Evolutionary conservation across 139 green algal species (phyloP), one percentile per base, ranked within the genome.

Genomic region (Microglena sp.): DNA sequence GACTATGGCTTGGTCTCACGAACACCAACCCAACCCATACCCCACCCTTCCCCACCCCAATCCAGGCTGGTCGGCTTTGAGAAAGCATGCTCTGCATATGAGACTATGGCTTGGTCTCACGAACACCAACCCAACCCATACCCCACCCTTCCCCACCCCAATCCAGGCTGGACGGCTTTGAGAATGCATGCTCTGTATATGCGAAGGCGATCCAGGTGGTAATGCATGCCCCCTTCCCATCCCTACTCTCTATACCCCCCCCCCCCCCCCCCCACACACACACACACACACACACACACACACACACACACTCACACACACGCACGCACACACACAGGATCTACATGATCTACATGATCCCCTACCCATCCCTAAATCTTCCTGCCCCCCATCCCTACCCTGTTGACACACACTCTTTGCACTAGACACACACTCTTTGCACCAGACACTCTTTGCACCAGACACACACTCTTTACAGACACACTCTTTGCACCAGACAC

Each of bases 131-230:
- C 40, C 40, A 18, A 50, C 40, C 40, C 40, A 11, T 18, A 46
- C 73, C 21, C 72, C 65, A n/a, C n/a, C n/a, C n/a, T n/a, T n/a
- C n/a, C n/a, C n/a, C n/a, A n/a, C n/a, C n/a, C n/a, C n/a, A n/a
- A n/a, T n/a, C n/a, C n/a, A n/a, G n/a, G 64, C 77, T 92, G 53
- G 76, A 85, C 24, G 86, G 90, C 67, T 64, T 81, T 15, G 86
- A 90, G 45, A 92, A 92, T 54, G 80, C 86, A 18, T 85, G 70
- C 60, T 61, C 72, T 4, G 82, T 82, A 2, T 90, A 89, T 68
- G 78, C 88, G 45, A 86, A 84, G 67, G 86, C 80, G 29, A 64
- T 86, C 31, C 72, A 82, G 66, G 70, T 86, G 44, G 79, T 24
- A 18, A 50, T 50, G 40, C 40, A 18, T 50, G 40, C 15, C 18